Evolutionary conservation across 208 protist species (phyloP).

Genomic region (Porcisia hertigi): DNA sequence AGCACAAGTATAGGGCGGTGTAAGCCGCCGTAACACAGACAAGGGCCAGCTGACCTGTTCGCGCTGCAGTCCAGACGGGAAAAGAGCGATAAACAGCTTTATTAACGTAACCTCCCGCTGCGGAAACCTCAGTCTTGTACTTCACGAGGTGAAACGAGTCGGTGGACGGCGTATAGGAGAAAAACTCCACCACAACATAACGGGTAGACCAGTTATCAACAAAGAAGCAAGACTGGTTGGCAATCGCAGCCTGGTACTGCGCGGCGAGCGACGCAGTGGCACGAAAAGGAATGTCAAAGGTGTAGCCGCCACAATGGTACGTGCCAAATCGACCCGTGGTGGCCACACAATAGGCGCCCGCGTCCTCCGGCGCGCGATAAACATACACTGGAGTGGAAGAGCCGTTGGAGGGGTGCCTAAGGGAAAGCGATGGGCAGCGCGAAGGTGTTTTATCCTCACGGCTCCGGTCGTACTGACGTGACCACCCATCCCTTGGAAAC

Average conservation of each 20-base stretch:
- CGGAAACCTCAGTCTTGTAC: slow-evolving; percentile 9
- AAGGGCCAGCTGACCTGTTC: slow-evolving; percentile 18
- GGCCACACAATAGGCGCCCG: slow-evolving; percentile 14
- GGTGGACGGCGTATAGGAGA: slow-evolving; percentile 20
- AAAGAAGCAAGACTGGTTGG: slow-evolving; percentile 20
- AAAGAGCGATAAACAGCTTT: slow-evolving; percentile 10
- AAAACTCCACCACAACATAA: slow-evolving; percentile 15
- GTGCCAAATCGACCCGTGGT: slow-evolving; percentile 4
- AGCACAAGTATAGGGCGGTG: neutral
- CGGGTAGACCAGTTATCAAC: slow-evolving; percentile 26
- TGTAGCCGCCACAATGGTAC: slow-evolving; percentile 29
- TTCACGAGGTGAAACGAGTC: slow-evolving; percentile 28
- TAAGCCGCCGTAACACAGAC: slow-evolving; percentile 7
- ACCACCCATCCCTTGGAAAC: slow-evolving; percentile 18
- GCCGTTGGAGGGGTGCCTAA: slow-evolving; percentile 1
- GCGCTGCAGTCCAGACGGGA: slow-evolving; percentile 15
- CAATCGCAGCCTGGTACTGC: slow-evolving; percentile 9
- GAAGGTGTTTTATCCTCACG: slow-evolving; percentile 13
- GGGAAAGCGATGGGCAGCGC: slow-evolving; percentile 13
- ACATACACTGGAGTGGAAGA: neutral
- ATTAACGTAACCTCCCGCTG: slow-evolving; percentile 10
- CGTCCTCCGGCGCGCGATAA: slow-evolving; percentile 7
- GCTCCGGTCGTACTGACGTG: neutral
- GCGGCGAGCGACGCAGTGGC: slow-evolving; percentile 3
- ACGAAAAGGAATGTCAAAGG: slow-evolving; percentile 20